Evolutionary conservation across 768 basidiomycete species (phyloP), one percentile per base, ranked within the genome.

Genomic region (Lactarius deliciosus): DNA sequence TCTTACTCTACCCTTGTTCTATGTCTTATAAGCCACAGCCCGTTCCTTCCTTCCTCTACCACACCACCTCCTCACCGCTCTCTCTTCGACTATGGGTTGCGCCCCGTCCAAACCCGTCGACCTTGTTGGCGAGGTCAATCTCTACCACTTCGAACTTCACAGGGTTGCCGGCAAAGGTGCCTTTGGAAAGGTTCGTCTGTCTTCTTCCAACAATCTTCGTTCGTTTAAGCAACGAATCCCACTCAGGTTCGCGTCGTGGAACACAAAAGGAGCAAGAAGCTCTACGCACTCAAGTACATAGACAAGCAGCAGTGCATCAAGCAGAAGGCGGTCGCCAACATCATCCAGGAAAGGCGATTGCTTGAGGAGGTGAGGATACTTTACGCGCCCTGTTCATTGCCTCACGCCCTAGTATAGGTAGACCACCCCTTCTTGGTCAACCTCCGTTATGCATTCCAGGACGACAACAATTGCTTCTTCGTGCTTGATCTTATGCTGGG

Each of bases 381-480:
- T 59, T 5, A 15, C 10, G 32, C 22, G 13, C 32, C 25, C n/a
- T 43, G 47, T 43, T 36, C 59, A 57, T 38, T 25, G 56, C 56
- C 61, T 61, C 36, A 61, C 41, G 20, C n/a, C 36, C 57, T 28
- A 22, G 38, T 64, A 59, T 71, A 92, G 90, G 87, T 97, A 70
- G 91, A 95, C 75, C 92, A 95, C 73, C 86, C 92, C 25, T 96
- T 93, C 74, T 79, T 96, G 56, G 91, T 93, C 68, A 96, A 96
- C 76, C 76, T 96, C 71, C 89, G 93, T 43, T 97, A 96, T 75
- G 96, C 96, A 6, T 98, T 98, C 76, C 96, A 98, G 76, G 96
- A 98, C 74, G 96, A 97, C 72, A 89, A 92, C 70, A 96, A 97
- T 76, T 96, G 96, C 73, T 98, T 98, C 82, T 97, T 98, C 78